Evolutionary conservation across 2,329 filamentous ascomycete genomes (phyloP), one percentile per base, ranked within the genome.

Genomic region (Xylariaceae sp.): DNA sequence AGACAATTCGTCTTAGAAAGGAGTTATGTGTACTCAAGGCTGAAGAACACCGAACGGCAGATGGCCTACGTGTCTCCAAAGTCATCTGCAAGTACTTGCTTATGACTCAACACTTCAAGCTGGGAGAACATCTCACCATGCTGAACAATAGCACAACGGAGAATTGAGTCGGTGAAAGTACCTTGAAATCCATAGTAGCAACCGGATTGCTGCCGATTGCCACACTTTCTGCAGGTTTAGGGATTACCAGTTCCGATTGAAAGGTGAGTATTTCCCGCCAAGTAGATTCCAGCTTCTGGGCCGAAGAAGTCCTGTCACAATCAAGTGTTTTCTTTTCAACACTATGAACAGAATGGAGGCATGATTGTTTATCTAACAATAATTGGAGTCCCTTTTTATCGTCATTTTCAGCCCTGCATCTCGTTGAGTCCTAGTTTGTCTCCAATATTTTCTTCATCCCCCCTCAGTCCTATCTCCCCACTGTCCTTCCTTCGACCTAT

Each of bases 181-280:
- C n/a, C n/a, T n/a, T n/a, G n/a, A n/a, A n/a, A n/a, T n/a, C n/a
- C n/a, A n/a, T n/a, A n/a, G n/a, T n/a, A n/a, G n/a, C n/a, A n/a
- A n/a, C n/a, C n/a, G n/a, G n/a, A 44, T 56, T n/a, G 40, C 44
- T 49, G 56, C 59, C 47, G 56, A 50, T 34, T 51, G 56, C 47
- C 52, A 56, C 58, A 51, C 41, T 36, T 41, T 56, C 53, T 57
- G 57, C 57, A 50, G 14, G 43, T 34, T 56, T n/a, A 41, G 56
- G 52, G 31, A 40, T 24, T 29, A 23, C 29, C 41, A 41, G 48
- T n/a, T 47, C 29, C 29, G 29, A 49, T 48, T 49, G 53, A 54
- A 41, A 54, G 37, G 34, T 39, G 31, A 48, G 41, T 36, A 40
- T 39, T 45, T 53, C 24, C 43, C 39, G n/a, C 51, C 36, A 51